Conservation (phyloP, 2,329 filamentous ascomycete species). For the Pseudogymnoascus sp. region DNA sequence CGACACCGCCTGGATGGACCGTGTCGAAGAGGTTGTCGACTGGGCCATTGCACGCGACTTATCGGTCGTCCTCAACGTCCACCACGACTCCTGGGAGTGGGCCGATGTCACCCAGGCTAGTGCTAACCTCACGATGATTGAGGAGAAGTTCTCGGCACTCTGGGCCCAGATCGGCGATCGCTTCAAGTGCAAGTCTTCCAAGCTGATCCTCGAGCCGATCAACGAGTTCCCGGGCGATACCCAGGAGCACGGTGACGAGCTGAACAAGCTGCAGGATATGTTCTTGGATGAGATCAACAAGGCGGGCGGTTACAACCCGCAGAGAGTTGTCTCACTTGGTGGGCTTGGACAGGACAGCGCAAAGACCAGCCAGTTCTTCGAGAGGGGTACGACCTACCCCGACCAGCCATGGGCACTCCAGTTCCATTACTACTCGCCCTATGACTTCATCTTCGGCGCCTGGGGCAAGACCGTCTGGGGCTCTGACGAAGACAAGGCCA, state of each 20-base stretch:
- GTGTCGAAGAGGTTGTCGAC: slow-evolving; percentile 50
- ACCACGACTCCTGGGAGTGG: slow-evolving; percentile 53
- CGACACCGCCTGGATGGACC: slow-evolving; percentile 44
- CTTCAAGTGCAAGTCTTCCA: slow-evolving; percentile 44
- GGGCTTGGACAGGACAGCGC: slow-evolving; percentile 42
- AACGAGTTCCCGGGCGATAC: slow-evolving; percentile 50
- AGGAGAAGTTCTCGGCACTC: slow-evolving; percentile 46
- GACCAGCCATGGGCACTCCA: slow-evolving; percentile 50
- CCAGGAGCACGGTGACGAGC: slow-evolving; percentile 38
- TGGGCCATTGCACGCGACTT: slow-evolving; percentile 43
- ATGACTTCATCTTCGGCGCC: slow-evolving; percentile 38
- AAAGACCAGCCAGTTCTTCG: slow-evolving; percentile 48
- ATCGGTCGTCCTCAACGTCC: slow-evolving; percentile 48
- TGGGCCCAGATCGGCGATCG: slow-evolving; percentile 50
- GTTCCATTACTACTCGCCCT: slow-evolving; percentile 54
- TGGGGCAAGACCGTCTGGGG: slow-evolving; percentile 56
- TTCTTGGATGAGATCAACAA: slow-evolving; percentile 46
- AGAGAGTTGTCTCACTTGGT: slow-evolving; percentile 47
- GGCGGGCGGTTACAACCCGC: slow-evolving; percentile 45
- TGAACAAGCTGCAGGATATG: slow-evolving; percentile 48
- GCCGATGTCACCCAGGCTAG: slow-evolving; percentile 39
- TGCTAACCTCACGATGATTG: slow-evolving; percentile 43
- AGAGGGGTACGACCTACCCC: slow-evolving; percentile 37
- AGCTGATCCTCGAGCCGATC: slow-evolving; percentile 49
- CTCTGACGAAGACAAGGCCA: slow-evolving; percentile 42